These are phyloP conservation scores for Fonsecaea nubica DNA, from an alignment of 2,329 filamentous ascomycete genomes.

Conservation along the genomic window DNA sequence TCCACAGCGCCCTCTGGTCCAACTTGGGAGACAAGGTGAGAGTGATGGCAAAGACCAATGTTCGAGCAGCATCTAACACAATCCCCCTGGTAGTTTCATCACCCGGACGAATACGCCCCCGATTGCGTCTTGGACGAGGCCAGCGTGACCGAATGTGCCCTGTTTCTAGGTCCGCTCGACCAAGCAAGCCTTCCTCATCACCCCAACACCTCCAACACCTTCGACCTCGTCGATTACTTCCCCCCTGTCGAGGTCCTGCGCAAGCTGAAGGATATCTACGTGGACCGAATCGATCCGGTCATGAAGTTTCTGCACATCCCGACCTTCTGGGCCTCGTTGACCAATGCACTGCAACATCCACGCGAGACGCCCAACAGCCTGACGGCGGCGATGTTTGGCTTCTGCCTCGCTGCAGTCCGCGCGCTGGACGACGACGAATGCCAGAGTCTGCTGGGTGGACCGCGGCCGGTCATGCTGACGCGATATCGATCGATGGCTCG, in stretches of 20 bases:
- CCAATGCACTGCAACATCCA: neutral
- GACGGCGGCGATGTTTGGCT: neutral
- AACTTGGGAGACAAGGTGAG: slow-evolving; percentile 7
- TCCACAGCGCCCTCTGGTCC: neutral
- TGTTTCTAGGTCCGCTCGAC: neutral
- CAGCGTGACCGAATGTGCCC: neutral
- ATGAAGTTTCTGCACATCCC: slow-evolving; percentile 1
- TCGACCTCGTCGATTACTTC: neutral
- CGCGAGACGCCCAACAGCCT: neutral
- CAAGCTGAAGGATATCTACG: neutral
- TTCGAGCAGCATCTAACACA: neutral
- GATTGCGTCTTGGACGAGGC: neutral
- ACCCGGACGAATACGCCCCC: neutral
- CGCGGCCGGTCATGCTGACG: neutral
- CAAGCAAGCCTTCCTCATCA: neutral
- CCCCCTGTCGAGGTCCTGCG: neutral
- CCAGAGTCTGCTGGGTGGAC: neutral
- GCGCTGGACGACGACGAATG: neutral
- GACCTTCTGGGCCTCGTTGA: slow-evolving; percentile 1
- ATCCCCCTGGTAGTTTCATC: neutral
- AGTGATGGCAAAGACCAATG: neutral
- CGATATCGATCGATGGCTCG: neutral
- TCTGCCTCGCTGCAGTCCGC: neutral
- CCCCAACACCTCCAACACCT: neutral
- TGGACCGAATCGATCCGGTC: neutral